Evolutionary conservation across 768 basidiomycete species (phyloP).

Genomic region (Lactarius trivialis): DNA sequence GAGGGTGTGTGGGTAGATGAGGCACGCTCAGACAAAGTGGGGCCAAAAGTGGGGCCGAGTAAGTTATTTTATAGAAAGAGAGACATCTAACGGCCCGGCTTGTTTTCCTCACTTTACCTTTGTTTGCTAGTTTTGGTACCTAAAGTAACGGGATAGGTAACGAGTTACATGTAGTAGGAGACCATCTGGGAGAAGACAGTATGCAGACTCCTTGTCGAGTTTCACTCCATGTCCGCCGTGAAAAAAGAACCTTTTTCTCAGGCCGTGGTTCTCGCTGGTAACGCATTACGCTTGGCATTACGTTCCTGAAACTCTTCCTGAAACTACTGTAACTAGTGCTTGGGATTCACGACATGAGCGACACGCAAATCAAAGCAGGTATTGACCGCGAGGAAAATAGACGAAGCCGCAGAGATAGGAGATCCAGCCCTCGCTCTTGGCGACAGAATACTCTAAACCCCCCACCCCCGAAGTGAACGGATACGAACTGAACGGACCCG

Average conservation of each 20-base stretch:
- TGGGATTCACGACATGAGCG: not conserved
- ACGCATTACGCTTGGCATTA: not conserved
- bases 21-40: not conserved
- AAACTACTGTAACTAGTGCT: not conserved
- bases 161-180: not conserved
- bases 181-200: not conserved
- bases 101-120: not conserved
- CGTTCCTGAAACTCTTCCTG: not conserved
- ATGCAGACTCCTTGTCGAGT: not conserved
- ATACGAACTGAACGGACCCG: not conserved
- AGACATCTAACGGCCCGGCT: not conserved
- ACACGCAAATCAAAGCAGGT: not conserved
- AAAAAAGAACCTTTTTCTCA: not conserved
- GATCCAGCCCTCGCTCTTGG: not conserved
- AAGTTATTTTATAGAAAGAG: too few species aligned
- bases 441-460: too few species aligned
- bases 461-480: not conserved
- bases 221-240: not conserved
- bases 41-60: too few species aligned
- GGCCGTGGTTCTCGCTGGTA: not conserved
- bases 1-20: not conserved
- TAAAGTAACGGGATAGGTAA: too few species aligned
- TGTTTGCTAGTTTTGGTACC: not conserved
- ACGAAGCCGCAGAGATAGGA: not conserved
- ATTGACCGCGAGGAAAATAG: not conserved